Percentiles rank a stretch among this genome's conserved stretches.
Evolutionary conservation across 192 early-diverging fungal genomes (phyloP).

Genomic region (Martensiomyces pterosporus): DNA sequence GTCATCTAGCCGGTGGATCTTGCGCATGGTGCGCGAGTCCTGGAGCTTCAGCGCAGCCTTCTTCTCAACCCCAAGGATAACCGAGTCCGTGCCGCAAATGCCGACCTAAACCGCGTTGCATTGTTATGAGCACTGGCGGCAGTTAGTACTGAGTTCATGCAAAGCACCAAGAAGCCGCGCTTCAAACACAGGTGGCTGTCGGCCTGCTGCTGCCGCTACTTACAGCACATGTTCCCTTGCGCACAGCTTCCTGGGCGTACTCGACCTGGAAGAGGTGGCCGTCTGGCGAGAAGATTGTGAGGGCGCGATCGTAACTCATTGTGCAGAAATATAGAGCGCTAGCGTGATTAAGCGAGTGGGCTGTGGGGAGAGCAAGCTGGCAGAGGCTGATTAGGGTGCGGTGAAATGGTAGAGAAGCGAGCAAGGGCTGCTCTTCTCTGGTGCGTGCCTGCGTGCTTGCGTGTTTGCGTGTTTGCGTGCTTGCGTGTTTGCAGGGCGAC

Average conservation of each 20-base stretch:
- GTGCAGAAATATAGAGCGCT: too few relatives aligned
- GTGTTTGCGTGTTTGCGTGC: too few relatives aligned
- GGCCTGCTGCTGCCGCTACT: too few relatives aligned
- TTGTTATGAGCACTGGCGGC: too few relatives aligned
- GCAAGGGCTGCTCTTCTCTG: too few relatives aligned
- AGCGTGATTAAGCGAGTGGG: too few relatives aligned
- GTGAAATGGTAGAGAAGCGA: conserved; percentile 2
- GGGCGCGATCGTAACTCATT: conserved; percentile 70
- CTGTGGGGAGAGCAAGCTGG: too few relatives aligned
- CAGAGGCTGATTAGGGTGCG: not conserved
- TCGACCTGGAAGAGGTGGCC: conserved; percentile 99
- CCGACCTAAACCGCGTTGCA: conserved; percentile 76
- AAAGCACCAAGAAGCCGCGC: too few relatives aligned
- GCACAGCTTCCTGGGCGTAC: conserved; percentile 96
- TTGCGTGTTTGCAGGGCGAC: not conserved
- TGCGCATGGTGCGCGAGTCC: conserved; percentile 93
- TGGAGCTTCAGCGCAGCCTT: conserved; percentile 94
- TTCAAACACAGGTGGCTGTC: too few relatives aligned
- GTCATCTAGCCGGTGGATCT: conserved; percentile 95
- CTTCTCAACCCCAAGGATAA: conserved; percentile 95
- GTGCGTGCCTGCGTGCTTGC: too few relatives aligned
- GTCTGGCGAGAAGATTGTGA: conserved; percentile 98
- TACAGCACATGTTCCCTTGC: conserved; percentile 96
- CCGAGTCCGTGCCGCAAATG: conserved; percentile 84
- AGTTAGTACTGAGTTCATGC: too few relatives aligned